phyloP scores from a whole-genome alignment of 768 basidiomycete species.

The Pisolithus marmoratus region DNA sequence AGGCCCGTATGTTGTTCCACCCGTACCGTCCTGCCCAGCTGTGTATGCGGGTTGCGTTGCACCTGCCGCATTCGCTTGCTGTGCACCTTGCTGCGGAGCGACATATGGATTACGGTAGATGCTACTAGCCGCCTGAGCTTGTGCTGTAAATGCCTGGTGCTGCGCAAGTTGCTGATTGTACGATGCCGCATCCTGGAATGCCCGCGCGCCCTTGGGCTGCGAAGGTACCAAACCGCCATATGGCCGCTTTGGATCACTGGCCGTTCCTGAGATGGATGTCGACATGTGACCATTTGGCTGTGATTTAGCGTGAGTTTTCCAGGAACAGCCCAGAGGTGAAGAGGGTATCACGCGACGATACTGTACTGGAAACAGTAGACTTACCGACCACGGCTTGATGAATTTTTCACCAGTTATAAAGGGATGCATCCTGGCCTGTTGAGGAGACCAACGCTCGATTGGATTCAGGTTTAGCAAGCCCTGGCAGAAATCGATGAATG shows the following conservation, averaged over 20 bases:
- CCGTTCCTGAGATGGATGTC: conserved; percentile 25
- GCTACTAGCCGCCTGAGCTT: conserved; percentile 68
- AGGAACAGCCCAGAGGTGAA: conserved; percentile 4
- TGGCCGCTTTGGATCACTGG: conserved; percentile 72
- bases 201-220: conserved; percentile 79
- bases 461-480: conserved; percentile 93
- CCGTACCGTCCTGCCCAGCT: neutral
- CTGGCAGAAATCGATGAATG: conserved; percentile 97
- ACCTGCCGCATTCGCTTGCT: conserved; percentile 10
- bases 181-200: conserved; percentile 86
- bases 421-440: conserved; percentile 92
- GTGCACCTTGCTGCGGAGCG: conserved; percentile 38
- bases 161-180: conserved; percentile 95
- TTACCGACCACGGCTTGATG: conserved; percentile 76
- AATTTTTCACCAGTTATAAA: conserved; percentile 99
- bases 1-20: conserved; percentile 13
- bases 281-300: conserved; percentile 49
- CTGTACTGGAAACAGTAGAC: conserved; percentile 20
- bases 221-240: conserved; percentile 91
- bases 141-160: conserved; percentile 89
- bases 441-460: conserved; percentile 93
- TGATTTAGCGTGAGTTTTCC: neutral
- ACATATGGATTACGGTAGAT: conserved; percentile 80
- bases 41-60: conserved; percentile 4
- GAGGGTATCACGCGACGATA: neutral